These are phyloP conservation scores for Rhodotorula sp. DNA, from an alignment of 1,284 basidiomycete genomes.

Conservation along the genomic window DNA sequence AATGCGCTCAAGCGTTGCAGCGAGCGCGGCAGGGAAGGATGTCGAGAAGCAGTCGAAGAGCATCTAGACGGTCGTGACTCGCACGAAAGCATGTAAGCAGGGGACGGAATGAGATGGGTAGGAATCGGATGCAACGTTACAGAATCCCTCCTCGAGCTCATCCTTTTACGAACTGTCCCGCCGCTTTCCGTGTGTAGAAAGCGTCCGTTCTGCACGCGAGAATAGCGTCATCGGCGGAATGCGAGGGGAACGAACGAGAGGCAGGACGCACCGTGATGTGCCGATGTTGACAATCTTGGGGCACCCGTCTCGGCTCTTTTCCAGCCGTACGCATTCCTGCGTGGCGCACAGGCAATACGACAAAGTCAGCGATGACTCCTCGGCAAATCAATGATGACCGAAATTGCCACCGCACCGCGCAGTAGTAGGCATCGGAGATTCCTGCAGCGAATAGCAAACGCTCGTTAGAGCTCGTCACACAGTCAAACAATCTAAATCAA, in stretches of 20 bases:
- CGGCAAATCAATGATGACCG: background rate
- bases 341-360: background rate
- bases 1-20: too few relatives aligned
- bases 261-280: conserved; percentile 50
- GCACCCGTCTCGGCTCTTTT: conserved; percentile 97
- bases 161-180: conserved; percentile 33
- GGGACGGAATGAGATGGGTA: too few relatives aligned
- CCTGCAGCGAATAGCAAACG: conserved; percentile 55
- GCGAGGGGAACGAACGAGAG: background rate
- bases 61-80: too few relatives aligned
- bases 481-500: too few relatives aligned
- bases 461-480: background rate
- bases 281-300: conserved; percentile 98
- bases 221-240: too few relatives aligned
- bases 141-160: background rate
- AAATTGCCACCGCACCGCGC: conserved; percentile 61
- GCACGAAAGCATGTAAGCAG: too few relatives aligned
- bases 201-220: conserved; percentile 69
- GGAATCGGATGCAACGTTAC: too few relatives aligned
- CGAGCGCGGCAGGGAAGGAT: too few relatives aligned
- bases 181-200: conserved; percentile 69
- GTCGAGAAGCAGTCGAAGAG: too few relatives aligned
- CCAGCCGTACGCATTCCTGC: conserved; percentile 75
- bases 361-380: background rate
- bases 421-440: conserved; percentile 96